Evolutionary conservation across 106 monocot species (phyloP).

Genomic region (Xerophyta viscosa): DNA sequence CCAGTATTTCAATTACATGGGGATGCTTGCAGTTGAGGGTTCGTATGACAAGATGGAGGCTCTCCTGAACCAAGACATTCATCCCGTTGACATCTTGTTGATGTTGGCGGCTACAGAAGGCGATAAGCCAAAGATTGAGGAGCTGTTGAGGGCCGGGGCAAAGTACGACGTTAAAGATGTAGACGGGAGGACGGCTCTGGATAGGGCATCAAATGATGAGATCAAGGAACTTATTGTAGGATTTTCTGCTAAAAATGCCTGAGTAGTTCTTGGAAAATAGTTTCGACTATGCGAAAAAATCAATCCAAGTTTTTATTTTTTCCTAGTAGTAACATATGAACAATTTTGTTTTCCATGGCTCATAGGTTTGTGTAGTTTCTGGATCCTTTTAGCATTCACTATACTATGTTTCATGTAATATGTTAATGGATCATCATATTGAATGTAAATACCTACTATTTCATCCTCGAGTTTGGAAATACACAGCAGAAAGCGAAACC

Average conservation of each 20-base stretch:
- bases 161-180: constrained; percentile 54
- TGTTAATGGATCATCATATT: too few species aligned
- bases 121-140: constrained; percentile 77
- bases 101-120: constrained; percentile 83
- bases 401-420: too few species aligned
- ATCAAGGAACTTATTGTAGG: constrained; percentile 55
- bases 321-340: too few species aligned
- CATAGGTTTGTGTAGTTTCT: too few species aligned
- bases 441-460: too few species aligned
- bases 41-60: constrained; percentile 74
- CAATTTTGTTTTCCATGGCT: too few species aligned
- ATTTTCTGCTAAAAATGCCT: constrained; percentile 32
- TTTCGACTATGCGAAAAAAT: too few species aligned
- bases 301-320: too few species aligned
- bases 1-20: constrained; percentile 96
- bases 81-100: constrained; percentile 79
- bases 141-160: constrained; percentile 68
- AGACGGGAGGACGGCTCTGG: constrained; percentile 62
- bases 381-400: too few species aligned
- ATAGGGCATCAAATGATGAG: constrained; percentile 44
- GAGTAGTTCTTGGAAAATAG: too few species aligned
- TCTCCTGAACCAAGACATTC: constrained; percentile 61
- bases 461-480: too few species aligned
- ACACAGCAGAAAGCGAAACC: too few species aligned
- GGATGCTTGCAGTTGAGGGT: constrained; percentile 77